Percentiles rank a stretch among this genome's conserved stretches.
Evolutionary conservation across 202 grass and related monocot genomes (phyloP).

Genomic region (Musa balbisiana): DNA sequence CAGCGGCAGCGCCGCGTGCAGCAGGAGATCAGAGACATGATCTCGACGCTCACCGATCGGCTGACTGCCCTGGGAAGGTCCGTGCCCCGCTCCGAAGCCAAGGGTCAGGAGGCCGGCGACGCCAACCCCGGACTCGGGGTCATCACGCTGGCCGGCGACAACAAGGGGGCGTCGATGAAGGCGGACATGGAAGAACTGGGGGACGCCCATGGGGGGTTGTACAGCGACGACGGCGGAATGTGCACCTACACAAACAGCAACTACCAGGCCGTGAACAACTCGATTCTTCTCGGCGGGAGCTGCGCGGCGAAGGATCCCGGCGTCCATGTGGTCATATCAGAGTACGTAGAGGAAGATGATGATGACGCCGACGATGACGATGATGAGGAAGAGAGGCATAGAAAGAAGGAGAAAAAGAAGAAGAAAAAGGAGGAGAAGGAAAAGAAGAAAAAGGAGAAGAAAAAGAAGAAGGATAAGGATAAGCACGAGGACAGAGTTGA

Average conservation of each 20-base stretch:
- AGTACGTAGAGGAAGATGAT: conserved; percentile 51
- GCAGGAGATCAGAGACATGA: conserved; percentile 29
- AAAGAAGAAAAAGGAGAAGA: background rate
- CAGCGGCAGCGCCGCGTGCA: background rate
- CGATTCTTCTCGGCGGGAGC: conserved; percentile 65
- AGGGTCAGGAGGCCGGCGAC: background rate
- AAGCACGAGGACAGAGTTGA: background rate
- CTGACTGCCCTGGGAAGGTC: conserved; percentile 30
- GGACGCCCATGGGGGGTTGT: conserved; percentile 21
- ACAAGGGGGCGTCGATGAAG: conserved; percentile 55
- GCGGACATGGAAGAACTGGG: conserved; percentile 39
- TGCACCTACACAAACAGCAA: conserved; percentile 72
- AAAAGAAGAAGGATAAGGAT: background rate
- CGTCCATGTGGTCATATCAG: conserved; percentile 46
- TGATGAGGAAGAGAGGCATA: background rate
- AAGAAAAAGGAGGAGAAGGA: background rate
- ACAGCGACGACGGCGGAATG: conserved; percentile 34
- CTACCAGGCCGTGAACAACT: conserved; percentile 95
- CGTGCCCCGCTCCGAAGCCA: conserved; percentile 9
- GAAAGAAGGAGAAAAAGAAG: conserved; percentile 2
- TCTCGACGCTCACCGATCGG: conserved; percentile 54
- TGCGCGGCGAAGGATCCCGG: conserved; percentile 58
- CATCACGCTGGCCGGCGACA: conserved; percentile 58
- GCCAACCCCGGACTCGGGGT: conserved; percentile 22
- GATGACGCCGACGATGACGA: conserved; percentile 31